Percentiles rank a stretch among this genome's conserved stretches.
phyloP scores from a whole-genome alignment of 371 early-diverging fungal genomes.

The Mucor lusitanicus region DNA sequence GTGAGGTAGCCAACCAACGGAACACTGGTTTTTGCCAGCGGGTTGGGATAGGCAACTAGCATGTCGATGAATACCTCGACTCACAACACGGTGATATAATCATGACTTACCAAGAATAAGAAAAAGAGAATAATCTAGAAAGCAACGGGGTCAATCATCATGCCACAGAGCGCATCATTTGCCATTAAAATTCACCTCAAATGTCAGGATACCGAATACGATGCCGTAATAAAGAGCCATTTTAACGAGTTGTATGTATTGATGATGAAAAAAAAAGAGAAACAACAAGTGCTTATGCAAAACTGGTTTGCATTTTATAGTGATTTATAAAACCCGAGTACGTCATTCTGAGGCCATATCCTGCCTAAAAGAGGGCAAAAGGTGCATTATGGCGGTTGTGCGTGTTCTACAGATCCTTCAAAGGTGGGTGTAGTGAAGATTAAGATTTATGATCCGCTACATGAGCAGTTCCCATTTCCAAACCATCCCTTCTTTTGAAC shows the following conservation, averaged over 20 bases:
- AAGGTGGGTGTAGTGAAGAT: too few species aligned
- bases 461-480: too few species aligned
- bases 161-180: not conserved
- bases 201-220: constrained; percentile 38
- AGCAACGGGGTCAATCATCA: not conserved
- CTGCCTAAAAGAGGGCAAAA: not conserved
- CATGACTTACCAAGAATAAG: constrained; percentile 32
- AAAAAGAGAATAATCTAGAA: constrained; percentile 48
- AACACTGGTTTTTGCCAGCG: constrained; percentile 57
- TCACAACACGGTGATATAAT: too few species aligned
- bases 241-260: not conserved
- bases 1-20: constrained; percentile 51
- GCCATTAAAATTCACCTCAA: constrained; percentile 32
- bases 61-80: too few species aligned
- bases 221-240: constrained; percentile 53
- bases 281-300: not conserved
- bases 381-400: not conserved
- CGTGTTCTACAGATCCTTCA: too few species aligned
- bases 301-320: not conserved
- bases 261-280: not conserved
- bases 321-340: not conserved
- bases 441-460: too few species aligned
- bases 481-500: too few species aligned
- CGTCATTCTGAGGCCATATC: constrained; percentile 5
- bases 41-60: constrained; percentile 54